Evolutionary conservation across 2,329 filamentous ascomycete genomes (phyloP), one percentile per base, ranked within the genome.

Genomic region (Ramularia collo-cygni): DNA sequence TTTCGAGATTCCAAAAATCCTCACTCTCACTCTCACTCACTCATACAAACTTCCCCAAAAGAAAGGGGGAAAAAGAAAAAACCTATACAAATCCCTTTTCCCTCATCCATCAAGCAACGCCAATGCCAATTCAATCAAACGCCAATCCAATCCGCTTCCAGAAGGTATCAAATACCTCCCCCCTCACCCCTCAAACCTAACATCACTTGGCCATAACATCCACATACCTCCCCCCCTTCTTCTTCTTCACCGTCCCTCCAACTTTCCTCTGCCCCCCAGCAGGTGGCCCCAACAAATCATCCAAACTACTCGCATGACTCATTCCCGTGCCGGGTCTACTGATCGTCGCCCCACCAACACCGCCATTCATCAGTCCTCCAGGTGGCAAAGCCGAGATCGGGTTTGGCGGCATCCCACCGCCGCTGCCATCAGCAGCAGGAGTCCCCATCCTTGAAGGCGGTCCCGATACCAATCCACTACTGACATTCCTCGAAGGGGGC

Each of bases 291-390:
- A 98, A 69, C 47, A 98, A 69, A 61, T 98, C 92, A 55, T 98
- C 92, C 58, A 98, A 93, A 54, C 84, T 92, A 63, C 82, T 93
- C n/a, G 87, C 86, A 58, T 86, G 87, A 64, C 86, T 93, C 73
- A 95, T 80, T 47, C 85, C 83, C 3, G 87, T 94, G 4, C 77
- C 65, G 4, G 88, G 88, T 46, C 84, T 70, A 56, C 77, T 81
- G 10, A n/a, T n/a, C 3, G 79, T 77, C 59, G 12, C 61, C 30
- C 38, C 59, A 28, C 38, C 34, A 7, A 39, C 52, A 12, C 26
- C 35, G 38, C 46, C 43, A 29, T 47, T 47, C 16, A 50, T 24
- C 21, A 24, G 6, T 10, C 21, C 21, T 6, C 21, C 21, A 5
- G 37, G 38, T 6, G 65, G 62, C 12, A 63, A 33, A 14, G 34